Evolutionary conservation across 1,284 basidiomycete genomes (phyloP).

Genomic region (Papiliotrema terrestris): DNA sequence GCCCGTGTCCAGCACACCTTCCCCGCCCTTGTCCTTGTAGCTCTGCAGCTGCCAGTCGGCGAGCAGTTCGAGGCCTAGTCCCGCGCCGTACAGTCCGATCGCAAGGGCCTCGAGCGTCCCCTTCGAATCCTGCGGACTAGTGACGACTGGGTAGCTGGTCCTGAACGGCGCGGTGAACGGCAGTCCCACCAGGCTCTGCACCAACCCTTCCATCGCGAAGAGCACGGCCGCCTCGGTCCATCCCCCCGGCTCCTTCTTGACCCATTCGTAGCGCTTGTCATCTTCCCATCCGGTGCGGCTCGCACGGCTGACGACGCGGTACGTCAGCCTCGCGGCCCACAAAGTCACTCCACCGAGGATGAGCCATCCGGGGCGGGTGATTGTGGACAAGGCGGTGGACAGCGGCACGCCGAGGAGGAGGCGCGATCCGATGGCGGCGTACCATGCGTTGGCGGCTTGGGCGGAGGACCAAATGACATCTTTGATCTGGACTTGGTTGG

Average conservation of each 20-base stretch:
- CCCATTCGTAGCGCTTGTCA: constrained; percentile 19
- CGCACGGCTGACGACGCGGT: constrained; percentile 14
- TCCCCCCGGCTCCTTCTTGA: constrained; percentile 9
- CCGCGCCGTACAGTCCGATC: constrained; percentile 11
- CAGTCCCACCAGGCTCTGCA: constrained; percentile 24
- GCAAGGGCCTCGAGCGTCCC: constrained; percentile 11
- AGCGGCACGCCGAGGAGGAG: constrained; percentile 10
- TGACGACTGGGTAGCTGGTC: constrained; percentile 3
- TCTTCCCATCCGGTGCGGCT: constrained; percentile 8
- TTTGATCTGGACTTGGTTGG: constrained; percentile 13
- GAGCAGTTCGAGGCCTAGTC: constrained; percentile 18
- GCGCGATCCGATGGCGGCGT: constrained; percentile 14
- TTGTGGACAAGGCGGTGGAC: constrained; percentile 6
- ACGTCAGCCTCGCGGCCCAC: constrained; percentile 22
- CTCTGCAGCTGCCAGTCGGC: constrained; percentile 23
- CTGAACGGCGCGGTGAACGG: constrained; percentile 24
- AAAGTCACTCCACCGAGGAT: constrained; percentile 21
- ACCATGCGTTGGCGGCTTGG: constrained; percentile 21
- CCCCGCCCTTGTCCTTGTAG: constrained; percentile 12
- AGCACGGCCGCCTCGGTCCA: not conserved
- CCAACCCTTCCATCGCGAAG: constrained; percentile 18
- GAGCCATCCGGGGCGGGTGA: constrained; percentile 18
- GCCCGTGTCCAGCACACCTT: constrained; percentile 12
- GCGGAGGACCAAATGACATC: constrained; percentile 23
- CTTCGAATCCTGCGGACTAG: constrained; percentile 1